Evolutionary conservation across 192 early-diverging fungal genomes (phyloP), one percentile per base, ranked within the genome.

Genomic region (Dissophora ornata): DNA sequence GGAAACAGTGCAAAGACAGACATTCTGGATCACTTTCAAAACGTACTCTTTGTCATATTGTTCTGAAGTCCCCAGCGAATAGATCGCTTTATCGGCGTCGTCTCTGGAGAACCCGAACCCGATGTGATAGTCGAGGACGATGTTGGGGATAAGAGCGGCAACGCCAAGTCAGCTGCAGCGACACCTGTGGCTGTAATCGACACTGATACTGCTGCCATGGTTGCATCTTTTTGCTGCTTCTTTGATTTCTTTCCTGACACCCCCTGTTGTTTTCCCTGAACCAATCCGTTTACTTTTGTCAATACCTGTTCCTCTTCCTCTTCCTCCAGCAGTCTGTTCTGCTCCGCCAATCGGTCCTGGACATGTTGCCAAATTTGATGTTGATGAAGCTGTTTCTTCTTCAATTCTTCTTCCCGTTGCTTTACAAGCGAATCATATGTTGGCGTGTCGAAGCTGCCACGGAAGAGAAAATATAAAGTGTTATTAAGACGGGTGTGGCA

Each of bases 291-390:
- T 21, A 47, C 47, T 15, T 36, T 50, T 40, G n/a, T 62, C 46
- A 22, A 28, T 29, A 13, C 48, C 47, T 59, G 45, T 6, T 13
- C 38, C 68, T 70, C 58, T 36, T 57, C n/a, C n/a, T n/a, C 62
- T 59, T 65, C 11, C 36, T 73, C 71, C 51, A 75, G 24, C 16
- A 65, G 33, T 21, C 29, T 53, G 62, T 66, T 65, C 26, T 75
- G 71, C 28, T 75, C 71, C 3, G 63, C 57, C 16, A 75, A 12
- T 28, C 71, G 71, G 45, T 75, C 71, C 57, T 75, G 71, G 38
- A 75, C 71, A 59, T 75, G 71, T 19, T 75, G 55, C 71, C 71
- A 75, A 42, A 75, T 75, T 19, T 75, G 62, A 19, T 75, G 71
- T 29, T 67, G 71, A 24, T 75, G 71, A 15, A 54, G 38, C 44